phyloP scores from a whole-genome alignment of 129 eudicot genomes.

The Logfia minima region DNA sequence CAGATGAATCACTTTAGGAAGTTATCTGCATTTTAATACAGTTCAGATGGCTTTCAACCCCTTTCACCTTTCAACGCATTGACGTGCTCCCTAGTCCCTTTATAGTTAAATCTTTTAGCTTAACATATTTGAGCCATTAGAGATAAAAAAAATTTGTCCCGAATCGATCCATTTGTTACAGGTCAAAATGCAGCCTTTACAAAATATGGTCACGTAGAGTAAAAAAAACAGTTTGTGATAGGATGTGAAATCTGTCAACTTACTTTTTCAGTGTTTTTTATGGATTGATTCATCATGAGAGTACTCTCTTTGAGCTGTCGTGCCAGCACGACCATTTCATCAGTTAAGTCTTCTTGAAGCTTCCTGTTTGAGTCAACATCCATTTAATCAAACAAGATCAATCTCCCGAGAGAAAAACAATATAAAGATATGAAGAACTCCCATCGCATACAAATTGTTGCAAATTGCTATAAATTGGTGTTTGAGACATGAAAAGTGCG shows the following conservation, averaged over 20 bases:
- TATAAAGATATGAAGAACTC: neutral
- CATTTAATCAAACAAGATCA: neutral
- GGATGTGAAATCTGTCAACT: constrained; percentile 15
- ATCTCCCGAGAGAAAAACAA: neutral
- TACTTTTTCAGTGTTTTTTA: constrained; percentile 82
- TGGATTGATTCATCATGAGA: constrained; percentile 77
- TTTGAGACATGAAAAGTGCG: neutral
- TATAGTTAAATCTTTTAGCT: neutral
- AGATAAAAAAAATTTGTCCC: neutral
- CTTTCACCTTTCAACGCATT: no score
- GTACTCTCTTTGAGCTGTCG: constrained; percentile 88
- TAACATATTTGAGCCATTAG: neutral
- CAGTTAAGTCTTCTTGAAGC: constrained; percentile 97
- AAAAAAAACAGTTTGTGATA: neutral
- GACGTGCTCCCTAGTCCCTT: neutral
- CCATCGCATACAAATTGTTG: neutral
- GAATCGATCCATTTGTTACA: neutral
- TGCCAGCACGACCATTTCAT: constrained; percentile 94
- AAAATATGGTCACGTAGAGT: neutral
- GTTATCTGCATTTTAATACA: no score
- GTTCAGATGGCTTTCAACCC: no score
- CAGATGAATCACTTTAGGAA: no score
- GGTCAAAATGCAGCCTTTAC: neutral
- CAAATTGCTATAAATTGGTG: neutral
- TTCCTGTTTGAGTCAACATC: constrained; percentile 42